Evolutionary conservation across 23 red algal genomes (phyloP).

Genomic region (Gracilariopsis chorda): DNA sequence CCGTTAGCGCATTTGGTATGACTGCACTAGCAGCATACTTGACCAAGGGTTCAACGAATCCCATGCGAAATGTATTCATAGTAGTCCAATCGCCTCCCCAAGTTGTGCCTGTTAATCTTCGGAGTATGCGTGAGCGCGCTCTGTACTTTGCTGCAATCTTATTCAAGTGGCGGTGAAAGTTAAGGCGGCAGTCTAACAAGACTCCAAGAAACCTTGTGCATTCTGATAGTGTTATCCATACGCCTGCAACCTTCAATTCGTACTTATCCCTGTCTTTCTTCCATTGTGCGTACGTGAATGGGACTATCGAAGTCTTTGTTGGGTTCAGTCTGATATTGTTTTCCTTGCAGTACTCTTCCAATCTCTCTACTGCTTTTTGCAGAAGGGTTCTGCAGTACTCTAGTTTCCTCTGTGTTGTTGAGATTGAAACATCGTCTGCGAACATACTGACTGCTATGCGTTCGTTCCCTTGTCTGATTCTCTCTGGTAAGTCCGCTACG

Average conservation of each 20-base stretch:
- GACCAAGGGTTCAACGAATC: background rate
- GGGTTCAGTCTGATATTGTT: background rate
- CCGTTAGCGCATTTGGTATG: background rate
- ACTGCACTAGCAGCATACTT: background rate
- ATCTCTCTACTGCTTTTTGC: background rate
- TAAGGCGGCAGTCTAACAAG: background rate
- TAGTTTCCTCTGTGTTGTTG: background rate
- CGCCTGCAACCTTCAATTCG: background rate
- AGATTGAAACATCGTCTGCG: too few species aligned
- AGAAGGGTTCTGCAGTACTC: background rate
- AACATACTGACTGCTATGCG: too few species aligned
- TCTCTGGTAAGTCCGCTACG: too few species aligned
- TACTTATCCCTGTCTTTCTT: background rate
- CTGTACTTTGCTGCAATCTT: background rate
- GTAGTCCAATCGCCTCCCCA: background rate
- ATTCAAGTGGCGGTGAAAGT: constrained; percentile 17
- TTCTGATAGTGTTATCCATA: background rate
- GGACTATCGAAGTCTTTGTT: background rate
- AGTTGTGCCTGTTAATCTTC: background rate
- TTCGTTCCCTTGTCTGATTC: too few species aligned
- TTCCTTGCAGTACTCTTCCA: background rate
- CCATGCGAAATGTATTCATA: background rate
- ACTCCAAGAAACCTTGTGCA: background rate
- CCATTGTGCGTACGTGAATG: background rate
- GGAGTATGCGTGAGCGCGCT: background rate